Evolutionary conservation across 805 yeast species (phyloP).

Genomic region (Candida broadrunensis): DNA sequence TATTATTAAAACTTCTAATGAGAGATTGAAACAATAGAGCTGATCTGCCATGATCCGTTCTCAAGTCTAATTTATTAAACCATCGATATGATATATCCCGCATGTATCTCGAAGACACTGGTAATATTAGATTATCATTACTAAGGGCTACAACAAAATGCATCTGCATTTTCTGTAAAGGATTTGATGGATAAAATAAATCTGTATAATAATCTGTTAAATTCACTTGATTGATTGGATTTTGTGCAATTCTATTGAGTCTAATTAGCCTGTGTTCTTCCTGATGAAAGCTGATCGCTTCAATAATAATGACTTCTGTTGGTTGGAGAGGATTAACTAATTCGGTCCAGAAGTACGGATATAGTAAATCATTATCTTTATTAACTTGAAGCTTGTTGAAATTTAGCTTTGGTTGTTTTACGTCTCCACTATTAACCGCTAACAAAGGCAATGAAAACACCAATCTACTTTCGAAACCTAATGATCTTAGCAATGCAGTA

Average conservation of each 20-base stretch:
- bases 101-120: conserved; percentile 32
- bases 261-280: conserved; percentile 20
- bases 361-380: conserved; percentile 29
- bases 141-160: conserved; percentile 23
- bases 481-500: conserved; percentile 22
- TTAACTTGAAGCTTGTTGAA: conserved; percentile 14
- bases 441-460: conserved; percentile 30
- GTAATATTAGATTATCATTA: conserved; percentile 15
- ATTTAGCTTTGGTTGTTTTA: conserved; percentile 22
- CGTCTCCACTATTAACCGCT: conserved; percentile 7
- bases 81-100: conserved; percentile 25
- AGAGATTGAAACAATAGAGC: conserved; percentile 22
- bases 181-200: conserved; percentile 18
- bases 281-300: conserved; percentile 25
- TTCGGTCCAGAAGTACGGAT: conserved; percentile 38
- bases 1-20: conserved; percentile 16
- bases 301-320: conserved; percentile 22
- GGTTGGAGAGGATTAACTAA: conserved; percentile 26
- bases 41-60: conserved; percentile 24
- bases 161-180: conserved; percentile 28
- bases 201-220: conserved; percentile 9
- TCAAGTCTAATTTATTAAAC: conserved; percentile 23
- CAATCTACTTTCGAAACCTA: conserved; percentile 28
- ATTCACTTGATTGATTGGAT: background rate
- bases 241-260: conserved; percentile 11